Base-by-base conservation (phyloP, 129 eudicot genomes). In the Gnaphalium uliginosum region DNA sequence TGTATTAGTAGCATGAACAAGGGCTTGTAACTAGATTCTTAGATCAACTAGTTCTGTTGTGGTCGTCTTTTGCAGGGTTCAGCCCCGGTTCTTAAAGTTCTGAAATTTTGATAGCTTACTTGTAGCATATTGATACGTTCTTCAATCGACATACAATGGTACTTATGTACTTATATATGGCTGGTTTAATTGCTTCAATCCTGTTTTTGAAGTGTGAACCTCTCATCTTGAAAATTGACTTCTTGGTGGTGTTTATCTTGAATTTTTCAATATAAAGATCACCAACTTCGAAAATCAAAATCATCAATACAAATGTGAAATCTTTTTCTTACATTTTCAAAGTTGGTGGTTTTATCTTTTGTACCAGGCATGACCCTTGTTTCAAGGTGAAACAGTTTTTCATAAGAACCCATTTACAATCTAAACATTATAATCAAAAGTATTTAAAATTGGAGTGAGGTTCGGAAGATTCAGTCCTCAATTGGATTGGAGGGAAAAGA, bases 61-160 rank as follows among this genome's bases (percentile, higher is more conserved):
- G 66, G 29, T 21, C 2, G 10, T 29, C 23, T 7, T 56, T 2
- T 56, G 61, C 61, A 56, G 25, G 26, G 22, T 56, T 19, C 61
- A 56, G 23, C 43, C 14, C 39, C 21, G 5, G 11, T 11, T 64
- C 19, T 19, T 29, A 64, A 64, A 63, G 18, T 64, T 64, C 11
- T 64, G 69, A 30, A 63, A 18, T 64, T 30, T 64, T 64, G 69
- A 29, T n/a, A 32, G 14, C 24, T 30, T 64, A 29, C 61, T 56
- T n/a, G 0, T 14, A 13, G 25, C 21, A 56, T 56, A n/a, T 56
- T 21, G 61, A 56, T 19, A 56, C 25, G 26, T 56, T 21, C 13
- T n/a, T 19, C 26, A 56, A 21, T 21, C 4, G 61, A 7, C 26
- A 19, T 56, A 56, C 59, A n/a, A 18, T 18, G 22, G 59, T 53